Base-by-base conservation (phyloP, 352 stramenopile genomes). In the Phytophthora hibernalis region DNA sequence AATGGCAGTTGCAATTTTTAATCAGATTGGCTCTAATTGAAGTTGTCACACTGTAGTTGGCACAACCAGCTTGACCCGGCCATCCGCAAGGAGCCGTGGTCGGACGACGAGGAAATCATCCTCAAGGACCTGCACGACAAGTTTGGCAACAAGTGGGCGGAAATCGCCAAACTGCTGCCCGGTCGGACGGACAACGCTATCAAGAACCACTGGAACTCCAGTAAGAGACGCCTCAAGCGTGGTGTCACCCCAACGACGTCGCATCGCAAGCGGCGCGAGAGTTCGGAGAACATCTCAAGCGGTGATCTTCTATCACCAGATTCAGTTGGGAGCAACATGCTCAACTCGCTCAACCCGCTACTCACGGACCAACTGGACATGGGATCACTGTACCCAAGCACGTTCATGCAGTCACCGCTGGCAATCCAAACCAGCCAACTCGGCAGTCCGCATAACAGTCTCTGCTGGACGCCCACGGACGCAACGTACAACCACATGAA, bases 51-150 rank as follows among this genome's bases (percentile, higher is more conserved):
- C 26, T 80, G 65, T 60, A 93, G 83, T 22, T 99, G 95, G 95
- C 95, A 97, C 76, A 99, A 99, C 68, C 95, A 98, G 60, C 66
- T 99, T 43, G 93, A 98, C 64, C 94, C 95, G 5, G 79, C 83
- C 24, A 96, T 98, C 44, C 94, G 95, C 11, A 97, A 98, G 42
- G 92, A 96, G 40, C 80, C 90, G 31, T 99, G 95, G 95, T 96
- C 91, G 0, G 70, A 84, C 1, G 84, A 95, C 26, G 96, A 99
- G 63, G 94, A 97, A 60, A 77, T 72, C 33, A 53, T 90, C 11
- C 57, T 95, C n/a, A 80, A 76, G 49, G 80, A 92, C 22, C 68
- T 87, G 16, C 87, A 95, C 52, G 79, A 90, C n/a, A 80, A 78
- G 45, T 93, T 83, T 52, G 91, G 91, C 45, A 97, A 97, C 80